Evolutionary conservation across 139 green algal genomes (phyloP).

Genomic region (Trebouxia sp.): DNA sequence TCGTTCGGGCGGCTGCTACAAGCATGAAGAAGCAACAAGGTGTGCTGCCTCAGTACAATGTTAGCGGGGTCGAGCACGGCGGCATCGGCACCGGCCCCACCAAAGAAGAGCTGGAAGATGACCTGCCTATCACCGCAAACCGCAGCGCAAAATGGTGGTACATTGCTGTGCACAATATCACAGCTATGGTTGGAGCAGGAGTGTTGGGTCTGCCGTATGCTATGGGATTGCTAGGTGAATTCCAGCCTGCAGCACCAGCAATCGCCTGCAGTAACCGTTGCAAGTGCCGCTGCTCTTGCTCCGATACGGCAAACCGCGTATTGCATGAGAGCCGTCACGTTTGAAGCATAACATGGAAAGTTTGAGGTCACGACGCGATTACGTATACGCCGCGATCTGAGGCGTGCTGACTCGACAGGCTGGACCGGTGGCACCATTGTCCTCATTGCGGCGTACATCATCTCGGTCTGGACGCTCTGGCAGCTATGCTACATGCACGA

Average conservation of each 20-base stretch:
- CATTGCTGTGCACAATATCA: conserved; percentile 24
- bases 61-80: not conserved
- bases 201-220: conserved; percentile 60
- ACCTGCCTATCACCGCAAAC: conserved; percentile 9
- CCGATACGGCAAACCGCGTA: no score
- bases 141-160: conserved; percentile 24
- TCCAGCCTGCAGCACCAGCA: no score
- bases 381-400: no score
- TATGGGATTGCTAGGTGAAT: conserved; percentile 36
- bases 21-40: no score
- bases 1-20: no score
- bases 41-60: no score
- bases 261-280: no score
- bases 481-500: conserved; percentile 40
- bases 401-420: no score
- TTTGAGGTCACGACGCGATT: no score
- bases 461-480: conserved; percentile 29
- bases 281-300: no score
- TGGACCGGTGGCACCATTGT: conserved; percentile 48
- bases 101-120: not conserved
- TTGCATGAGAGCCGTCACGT: no score
- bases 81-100: not conserved
- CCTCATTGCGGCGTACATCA: conserved; percentile 36
- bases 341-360: no score
- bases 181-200: conserved; percentile 52